Conservation (phyloP, 345 rosid species). For the Populus nigra region DNA sequence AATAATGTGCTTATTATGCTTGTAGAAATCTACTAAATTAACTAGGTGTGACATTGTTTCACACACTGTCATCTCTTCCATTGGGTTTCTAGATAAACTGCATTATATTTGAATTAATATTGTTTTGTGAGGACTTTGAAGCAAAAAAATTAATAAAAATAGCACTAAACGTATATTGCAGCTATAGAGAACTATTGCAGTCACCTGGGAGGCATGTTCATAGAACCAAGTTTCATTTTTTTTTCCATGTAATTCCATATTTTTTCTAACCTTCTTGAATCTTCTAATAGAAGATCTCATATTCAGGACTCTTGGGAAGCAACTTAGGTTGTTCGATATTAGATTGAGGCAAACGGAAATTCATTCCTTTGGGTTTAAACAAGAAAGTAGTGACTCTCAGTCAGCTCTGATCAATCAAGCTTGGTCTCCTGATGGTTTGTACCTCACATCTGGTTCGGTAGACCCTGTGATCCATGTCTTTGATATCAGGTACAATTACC, state of each 20-base stretch:
- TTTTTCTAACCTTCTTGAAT: not conserved
- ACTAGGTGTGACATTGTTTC: not conserved
- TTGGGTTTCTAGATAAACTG: not conserved
- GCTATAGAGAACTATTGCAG: not conserved
- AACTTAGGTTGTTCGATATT: slow-evolving; percentile 75
- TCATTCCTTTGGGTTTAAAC: slow-evolving; percentile 90
- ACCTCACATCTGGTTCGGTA: slow-evolving; percentile 81
- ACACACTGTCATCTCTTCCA: not conserved
- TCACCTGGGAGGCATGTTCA: not conserved
- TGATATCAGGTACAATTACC: slow-evolving; percentile 76
- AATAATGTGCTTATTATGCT: not conserved
- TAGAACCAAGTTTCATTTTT: not conserved
- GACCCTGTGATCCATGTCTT: slow-evolving; percentile 87
- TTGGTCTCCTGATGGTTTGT: slow-evolving; percentile 92
- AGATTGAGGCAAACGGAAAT: slow-evolving; percentile 75
- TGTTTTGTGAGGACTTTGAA: not conserved
- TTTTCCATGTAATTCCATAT: not conserved
- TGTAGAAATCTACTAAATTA: not conserved
- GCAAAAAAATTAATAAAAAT: not conserved
- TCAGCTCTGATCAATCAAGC: slow-evolving; percentile 89
- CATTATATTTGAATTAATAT: not conserved
- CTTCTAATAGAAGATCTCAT: slow-evolving; percentile 1
- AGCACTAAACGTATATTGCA: not conserved
- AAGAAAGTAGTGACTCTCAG: slow-evolving; percentile 89
- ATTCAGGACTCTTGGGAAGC: slow-evolving; percentile 72